phyloP scores from a whole-genome alignment of 139 green algal genomes.

The Chlorella sp. region DNA sequence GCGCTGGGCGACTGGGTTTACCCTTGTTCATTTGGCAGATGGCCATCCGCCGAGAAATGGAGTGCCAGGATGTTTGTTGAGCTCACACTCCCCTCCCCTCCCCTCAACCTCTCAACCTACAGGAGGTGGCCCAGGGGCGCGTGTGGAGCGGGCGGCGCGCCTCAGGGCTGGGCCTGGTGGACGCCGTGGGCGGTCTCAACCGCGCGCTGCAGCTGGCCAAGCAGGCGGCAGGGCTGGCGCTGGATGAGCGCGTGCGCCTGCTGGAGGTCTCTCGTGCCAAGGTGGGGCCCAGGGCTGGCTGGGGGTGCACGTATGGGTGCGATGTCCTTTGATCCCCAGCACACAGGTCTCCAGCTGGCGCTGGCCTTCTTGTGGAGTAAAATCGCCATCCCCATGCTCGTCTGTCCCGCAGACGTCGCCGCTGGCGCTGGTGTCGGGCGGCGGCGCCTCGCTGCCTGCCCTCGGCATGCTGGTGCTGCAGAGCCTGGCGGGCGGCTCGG shows the following conservation, averaged over 20 bases:
- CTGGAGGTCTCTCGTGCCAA: slow-evolving; percentile 64
- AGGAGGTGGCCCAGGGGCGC: slow-evolving; percentile 79
- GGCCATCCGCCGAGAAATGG: too few relatives aligned
- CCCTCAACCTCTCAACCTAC: neutral
- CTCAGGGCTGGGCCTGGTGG: slow-evolving; percentile 79
- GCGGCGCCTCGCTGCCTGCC: neutral
- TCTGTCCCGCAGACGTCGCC: slow-evolving; percentile 8
- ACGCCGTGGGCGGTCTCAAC: slow-evolving; percentile 85
- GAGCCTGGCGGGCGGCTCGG: neutral
- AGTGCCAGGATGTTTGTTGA: too few relatives aligned
- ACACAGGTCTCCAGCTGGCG: too few relatives aligned
- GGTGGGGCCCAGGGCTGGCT: neutral
- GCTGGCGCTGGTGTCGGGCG: slow-evolving; percentile 6
- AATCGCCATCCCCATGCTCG: too few relatives aligned
- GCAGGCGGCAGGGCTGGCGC: slow-evolving; percentile 69
- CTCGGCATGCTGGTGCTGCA: slow-evolving; percentile 24
- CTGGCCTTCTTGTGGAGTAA: too few relatives aligned
- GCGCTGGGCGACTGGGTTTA: neutral
- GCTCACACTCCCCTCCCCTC: too few relatives aligned
- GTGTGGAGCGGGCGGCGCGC: slow-evolving; percentile 89
- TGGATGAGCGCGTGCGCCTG: slow-evolving; percentile 55
- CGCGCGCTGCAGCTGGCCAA: slow-evolving; percentile 85
- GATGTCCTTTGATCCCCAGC: too few relatives aligned
- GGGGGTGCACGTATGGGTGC: too few relatives aligned
- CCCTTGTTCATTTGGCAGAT: too few relatives aligned